Base-by-base conservation (phyloP, 495 filamentous ascomycete genomes). In the Delitschia confertaspora region DNA sequence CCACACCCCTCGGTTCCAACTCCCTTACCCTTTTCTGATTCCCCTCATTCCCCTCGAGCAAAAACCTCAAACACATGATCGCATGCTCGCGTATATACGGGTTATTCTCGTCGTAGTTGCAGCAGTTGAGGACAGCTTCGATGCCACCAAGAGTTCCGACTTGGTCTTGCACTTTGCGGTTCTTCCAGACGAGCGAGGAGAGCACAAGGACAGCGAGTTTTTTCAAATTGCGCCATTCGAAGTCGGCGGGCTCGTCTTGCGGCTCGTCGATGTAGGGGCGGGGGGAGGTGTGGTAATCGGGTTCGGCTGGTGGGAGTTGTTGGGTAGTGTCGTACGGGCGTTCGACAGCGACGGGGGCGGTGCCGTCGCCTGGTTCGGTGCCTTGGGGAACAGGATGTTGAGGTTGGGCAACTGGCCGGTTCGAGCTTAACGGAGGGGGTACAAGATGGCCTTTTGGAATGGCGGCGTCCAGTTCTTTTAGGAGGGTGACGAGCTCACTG, bases 141-240 rank as follows among this genome's bases (percentile, higher is more conserved):
- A 95, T 80, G 24, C 88, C 88, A 33, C 83, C 85, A 50, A 83
- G 73, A 19, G 74, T 69, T 17, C 89, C 71, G 37, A 95, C 83
- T 59, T 95, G 88, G 45, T 82, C 72, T 60, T 95, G 88, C 0
- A 94, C 88, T 7, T 71, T 70, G 3, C 78, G 75, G 49, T 70
- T 75, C 75, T 93, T 70, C 85, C 85, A 72, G 45, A 93, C 76
- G 5, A 95, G 73, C 2, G 82, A 85, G 2, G 81, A 84, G 7
- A 94, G 75, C 17, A 94, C 88, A 38, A 88, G 79, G 3, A 95
- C 78, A 18, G 91, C 82, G 34, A 93, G 79, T 49, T 86, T 88
- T 67, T 95, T 95, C 51, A 95, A 78, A 44, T 88, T 91, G 25
- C 82, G 71, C 88, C 88, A 95, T 42, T 91, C 83, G 58, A 93